Conservation (phyloP, 225 moss, liverwort and hornwort species). For the Bryum argenteum region DNA sequence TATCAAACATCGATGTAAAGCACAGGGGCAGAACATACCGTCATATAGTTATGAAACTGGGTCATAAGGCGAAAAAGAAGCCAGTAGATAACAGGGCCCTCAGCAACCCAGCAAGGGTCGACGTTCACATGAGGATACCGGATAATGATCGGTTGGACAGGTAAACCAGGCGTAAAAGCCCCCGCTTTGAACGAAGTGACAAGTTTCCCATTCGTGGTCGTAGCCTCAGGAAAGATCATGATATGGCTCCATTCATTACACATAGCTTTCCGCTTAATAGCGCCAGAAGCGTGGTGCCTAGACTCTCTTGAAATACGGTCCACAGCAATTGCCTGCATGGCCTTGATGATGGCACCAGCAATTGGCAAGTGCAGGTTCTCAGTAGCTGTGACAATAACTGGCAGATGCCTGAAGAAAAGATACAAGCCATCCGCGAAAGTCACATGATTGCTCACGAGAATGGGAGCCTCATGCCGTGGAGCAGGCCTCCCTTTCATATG, state of each 20-base stretch:
- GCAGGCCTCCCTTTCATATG: constrained; percentile 83
- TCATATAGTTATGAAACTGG: constrained; percentile 94
- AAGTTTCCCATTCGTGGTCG: constrained; percentile 91
- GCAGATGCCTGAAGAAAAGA: constrained; percentile 87
- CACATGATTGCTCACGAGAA: constrained; percentile 87
- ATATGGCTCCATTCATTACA: constrained; percentile 99
- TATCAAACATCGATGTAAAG: constrained; percentile 6
- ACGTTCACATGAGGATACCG: constrained; percentile 85
- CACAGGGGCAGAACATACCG: constrained; percentile 55
- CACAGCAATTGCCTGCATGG: constrained; percentile 96
- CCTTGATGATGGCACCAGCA: constrained; percentile 86
- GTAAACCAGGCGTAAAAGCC: constrained; percentile 83
- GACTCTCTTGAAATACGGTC: constrained; percentile 73
- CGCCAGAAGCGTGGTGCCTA: constrained; percentile 82
- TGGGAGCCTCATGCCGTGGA: constrained; percentile 78
- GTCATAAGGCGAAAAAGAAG: constrained; percentile 96
- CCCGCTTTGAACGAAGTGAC: constrained; percentile 87
- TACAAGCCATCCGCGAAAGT: constrained; percentile 85
- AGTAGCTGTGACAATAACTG: constrained; percentile 90
- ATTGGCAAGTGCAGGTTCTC: constrained; percentile 84
- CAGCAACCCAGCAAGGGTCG: constrained; percentile 93
- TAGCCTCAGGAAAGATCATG: constrained; percentile 97
- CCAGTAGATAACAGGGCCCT: constrained; percentile 70
- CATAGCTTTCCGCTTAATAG: constrained; percentile 96
- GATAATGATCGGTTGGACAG: constrained; percentile 88